phyloP scores from a whole-genome alignment of 179 eudicot species.

The Silene coronaria region DNA sequence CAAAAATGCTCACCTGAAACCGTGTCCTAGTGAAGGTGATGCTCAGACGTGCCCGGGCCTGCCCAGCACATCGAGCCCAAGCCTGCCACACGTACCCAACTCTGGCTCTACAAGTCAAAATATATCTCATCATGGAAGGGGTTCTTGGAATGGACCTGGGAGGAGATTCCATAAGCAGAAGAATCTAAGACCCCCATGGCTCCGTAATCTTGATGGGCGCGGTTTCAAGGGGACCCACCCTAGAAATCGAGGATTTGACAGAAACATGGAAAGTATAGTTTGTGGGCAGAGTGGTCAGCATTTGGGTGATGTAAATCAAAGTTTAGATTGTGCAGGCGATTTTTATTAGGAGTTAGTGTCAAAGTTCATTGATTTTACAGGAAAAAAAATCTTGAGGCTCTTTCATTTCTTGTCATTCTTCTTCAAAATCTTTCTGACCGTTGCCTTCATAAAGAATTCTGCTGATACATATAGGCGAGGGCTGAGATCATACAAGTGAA shows the following conservation, averaged over 20 bases:
- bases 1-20: slow-evolving; percentile 11
- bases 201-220: slow-evolving; percentile 35
- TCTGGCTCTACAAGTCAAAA: slow-evolving; percentile 27
- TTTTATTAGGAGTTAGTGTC: slow-evolving; percentile 24
- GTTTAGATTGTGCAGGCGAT: slow-evolving; percentile 38
- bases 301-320: slow-evolving; percentile 33
- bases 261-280: slow-evolving; percentile 23
- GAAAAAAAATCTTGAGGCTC: slow-evolving; percentile 15
- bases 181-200: slow-evolving; percentile 55
- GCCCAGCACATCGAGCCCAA: slow-evolving; percentile 38
- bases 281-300: slow-evolving; percentile 29
- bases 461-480: slow-evolving; percentile 12
- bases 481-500: slow-evolving; percentile 3
- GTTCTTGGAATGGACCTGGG: slow-evolving; percentile 29
- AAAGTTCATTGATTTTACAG: slow-evolving; percentile 30
- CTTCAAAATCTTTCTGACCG: slow-evolving; percentile 12
- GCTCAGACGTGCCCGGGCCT: slow-evolving; percentile 30
- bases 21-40: slow-evolving; percentile 14
- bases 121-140: slow-evolving; percentile 28
- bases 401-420: not conserved
- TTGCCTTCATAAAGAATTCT: slow-evolving; percentile 5
- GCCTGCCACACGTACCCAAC: slow-evolving; percentile 13
- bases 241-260: slow-evolving; percentile 27
- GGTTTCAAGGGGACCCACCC: slow-evolving; percentile 39
- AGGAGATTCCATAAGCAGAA: slow-evolving; percentile 54